phyloP scores from a whole-genome alignment of 139 green algal genomes.

The Limnomonas spitsbergensis region DNA sequence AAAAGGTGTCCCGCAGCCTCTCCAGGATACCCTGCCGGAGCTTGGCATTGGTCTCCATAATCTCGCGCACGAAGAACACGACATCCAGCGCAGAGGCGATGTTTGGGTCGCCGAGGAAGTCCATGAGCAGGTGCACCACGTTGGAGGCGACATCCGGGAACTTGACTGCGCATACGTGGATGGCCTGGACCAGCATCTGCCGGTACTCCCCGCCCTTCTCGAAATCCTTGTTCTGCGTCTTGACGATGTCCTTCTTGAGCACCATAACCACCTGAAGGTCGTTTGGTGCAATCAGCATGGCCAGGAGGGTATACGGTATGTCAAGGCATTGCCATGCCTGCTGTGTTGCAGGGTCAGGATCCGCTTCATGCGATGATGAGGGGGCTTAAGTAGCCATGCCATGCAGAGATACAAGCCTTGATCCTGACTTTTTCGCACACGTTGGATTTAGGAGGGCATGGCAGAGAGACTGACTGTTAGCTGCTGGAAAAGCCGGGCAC shows the following conservation, averaged over 20 bases:
- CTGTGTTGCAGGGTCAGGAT: too few relatives aligned
- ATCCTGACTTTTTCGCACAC: too few relatives aligned
- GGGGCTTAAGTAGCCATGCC: too few relatives aligned
- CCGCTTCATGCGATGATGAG: too few relatives aligned
- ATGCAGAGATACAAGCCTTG: too few relatives aligned
- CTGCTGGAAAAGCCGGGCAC: too few relatives aligned
- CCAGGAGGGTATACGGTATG: too few relatives aligned
- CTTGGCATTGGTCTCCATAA: slow-evolving; percentile 89
- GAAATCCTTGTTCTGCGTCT: slow-evolving; percentile 87
- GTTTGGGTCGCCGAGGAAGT: slow-evolving; percentile 88
- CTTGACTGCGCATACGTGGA: slow-evolving; percentile 91
- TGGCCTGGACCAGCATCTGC: slow-evolving; percentile 88
- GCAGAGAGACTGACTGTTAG: too few relatives aligned
- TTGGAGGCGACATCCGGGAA: slow-evolving; percentile 89
- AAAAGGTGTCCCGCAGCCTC: slow-evolving; percentile 85
- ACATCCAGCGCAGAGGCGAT: slow-evolving; percentile 81
- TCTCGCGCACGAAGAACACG: slow-evolving; percentile 90
- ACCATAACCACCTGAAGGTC: slow-evolving; percentile 70
- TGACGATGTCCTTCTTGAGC: slow-evolving; percentile 97
- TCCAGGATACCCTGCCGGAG: slow-evolving; percentile 82
- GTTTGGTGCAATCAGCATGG: too few relatives aligned
- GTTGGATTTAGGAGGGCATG: too few relatives aligned
- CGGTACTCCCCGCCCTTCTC: slow-evolving; percentile 90
- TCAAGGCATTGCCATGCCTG: too few relatives aligned
- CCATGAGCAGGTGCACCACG: slow-evolving; percentile 96